Evolutionary conservation across 495 filamentous ascomycete genomes (phyloP).

Genomic region (Penicillium salamii): DNA sequence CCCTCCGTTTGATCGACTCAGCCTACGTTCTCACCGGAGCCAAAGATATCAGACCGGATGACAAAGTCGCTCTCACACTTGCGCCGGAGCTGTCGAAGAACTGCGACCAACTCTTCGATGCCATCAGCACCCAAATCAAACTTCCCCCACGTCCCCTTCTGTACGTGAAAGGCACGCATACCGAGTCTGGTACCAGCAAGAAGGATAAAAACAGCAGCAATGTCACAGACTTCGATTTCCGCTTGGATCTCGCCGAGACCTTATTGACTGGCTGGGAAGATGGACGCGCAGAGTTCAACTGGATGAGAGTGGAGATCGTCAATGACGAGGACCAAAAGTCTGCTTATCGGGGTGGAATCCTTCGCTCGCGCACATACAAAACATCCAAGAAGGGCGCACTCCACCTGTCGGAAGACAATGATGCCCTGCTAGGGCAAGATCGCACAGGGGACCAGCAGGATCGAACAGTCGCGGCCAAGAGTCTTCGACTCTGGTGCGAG

Average conservation of each 20-base stretch:
- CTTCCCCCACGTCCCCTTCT: constrained; percentile 37
- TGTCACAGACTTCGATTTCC: constrained; percentile 41
- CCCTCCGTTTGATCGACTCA: constrained; percentile 16
- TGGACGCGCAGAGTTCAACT: constrained; percentile 4
- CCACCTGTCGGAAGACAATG: constrained; percentile 6
- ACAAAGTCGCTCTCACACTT: constrained; percentile 24
- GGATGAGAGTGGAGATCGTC: constrained; percentile 21
- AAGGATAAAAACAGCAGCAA: constrained; percentile 25
- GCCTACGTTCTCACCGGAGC: constrained; percentile 21
- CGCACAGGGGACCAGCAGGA: constrained; percentile 2
- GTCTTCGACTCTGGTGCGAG: constrained; percentile 36
- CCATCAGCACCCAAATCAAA: constrained; percentile 29
- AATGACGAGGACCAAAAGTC: constrained; percentile 24
- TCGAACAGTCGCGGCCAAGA: background rate
- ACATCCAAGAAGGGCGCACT: constrained; percentile 3
- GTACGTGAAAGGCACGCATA: constrained; percentile 33
- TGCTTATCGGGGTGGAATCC: constrained; percentile 31
- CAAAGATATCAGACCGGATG: constrained; percentile 5
- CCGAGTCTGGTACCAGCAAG: constrained; percentile 24
- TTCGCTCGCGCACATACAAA: constrained; percentile 22
- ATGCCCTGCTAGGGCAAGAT: constrained; percentile 11
- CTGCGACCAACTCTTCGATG: constrained; percentile 20
- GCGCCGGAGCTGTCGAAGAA: constrained; percentile 23
- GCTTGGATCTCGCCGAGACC: constrained; percentile 34
- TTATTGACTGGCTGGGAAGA: constrained; percentile 31